Evolutionary conservation across 495 filamentous ascomycete genomes (phyloP), one percentile per base, ranked within the genome.

Genomic region (Jackrogersella minutella): DNA sequence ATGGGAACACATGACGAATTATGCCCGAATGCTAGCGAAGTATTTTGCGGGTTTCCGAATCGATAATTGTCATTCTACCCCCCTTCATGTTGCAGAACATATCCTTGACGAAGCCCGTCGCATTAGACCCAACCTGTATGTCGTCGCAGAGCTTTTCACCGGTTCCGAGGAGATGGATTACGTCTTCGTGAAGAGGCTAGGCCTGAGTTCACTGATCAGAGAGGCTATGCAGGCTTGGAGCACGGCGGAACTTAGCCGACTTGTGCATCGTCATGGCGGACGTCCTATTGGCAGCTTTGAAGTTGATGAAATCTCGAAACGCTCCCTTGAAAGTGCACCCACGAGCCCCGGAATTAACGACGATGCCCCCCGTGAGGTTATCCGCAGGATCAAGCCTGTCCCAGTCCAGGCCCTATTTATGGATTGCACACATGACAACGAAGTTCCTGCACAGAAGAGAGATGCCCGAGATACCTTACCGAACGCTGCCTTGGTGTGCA

Each of bases 351-450:
- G 51, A 7, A 28, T 60, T 24, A 68, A 73, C 41, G 73, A 61
- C 4, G 41, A 68, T 14, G 60, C 62, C 28, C 72, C 70, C 0
- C 74, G 80, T 28, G 88, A 93, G 71, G 81, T 86, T 22, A 83
- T 93, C 39, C 88, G 87, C 41, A 86, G 82, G 50, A 92, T 97
- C 74, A 90, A 89, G 33, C 86, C 88, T 19, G 90, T 86, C 9
- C 91, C 93, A 0, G 91, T 97, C 0, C 93, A 97, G 49, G 96
- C 95, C 2, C 80, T 99, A 1, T 98, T 99, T 77, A 97, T 97
- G 92, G 96, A 99, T 72, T 99, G 96, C 74, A 99, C 96, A 1
- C 96, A 99, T 75, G 96, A 99, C 78, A 99, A 99, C 71, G 95
- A 98, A 76, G 87, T 91, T 6, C 96, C 96, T 5, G 91, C 94